Percentiles rank a stretch among this genome's conserved stretches.
These are phyloP conservation scores for Colletotrichum navitas DNA, from an alignment of 2,329 filamentous ascomycete species.

Conservation along the genomic window DNA sequence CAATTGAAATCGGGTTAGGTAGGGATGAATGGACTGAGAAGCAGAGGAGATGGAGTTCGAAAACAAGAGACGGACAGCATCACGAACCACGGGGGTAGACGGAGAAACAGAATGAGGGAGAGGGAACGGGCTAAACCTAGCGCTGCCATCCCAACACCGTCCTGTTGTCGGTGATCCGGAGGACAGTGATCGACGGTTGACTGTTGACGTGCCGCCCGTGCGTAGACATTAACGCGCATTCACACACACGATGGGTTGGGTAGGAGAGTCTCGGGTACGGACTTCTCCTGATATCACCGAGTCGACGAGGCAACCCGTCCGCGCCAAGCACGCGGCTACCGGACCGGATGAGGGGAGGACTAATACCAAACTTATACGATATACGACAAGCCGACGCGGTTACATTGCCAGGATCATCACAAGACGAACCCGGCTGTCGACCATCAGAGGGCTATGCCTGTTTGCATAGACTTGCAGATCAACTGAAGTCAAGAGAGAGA, in stretches of 20 bases:
- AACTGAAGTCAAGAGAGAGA: conserved; percentile 17
- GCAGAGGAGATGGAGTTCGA: background rate
- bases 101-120: conserved; percentile 1
- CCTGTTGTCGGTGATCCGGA: conserved; percentile 36
- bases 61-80: background rate
- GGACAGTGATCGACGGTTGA: conserved; percentile 35
- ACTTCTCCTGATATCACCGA: conserved; percentile 35
- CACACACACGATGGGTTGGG: background rate
- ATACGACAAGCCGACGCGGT: background rate
- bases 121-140: conserved; percentile 16
- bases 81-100: background rate
- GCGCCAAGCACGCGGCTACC: conserved; percentile 35
- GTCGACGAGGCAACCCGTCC: conserved; percentile 16
- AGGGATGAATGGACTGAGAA: conserved; percentile 1
- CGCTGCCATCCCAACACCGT: conserved; percentile 35
- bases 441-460: background rate
- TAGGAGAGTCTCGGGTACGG: conserved; percentile 32
- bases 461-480: conserved; percentile 6
- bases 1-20: background rate
- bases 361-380: background rate
- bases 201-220: conserved; percentile 32
- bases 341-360: conserved; percentile 17
- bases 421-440: background rate
- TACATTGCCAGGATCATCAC: conserved; percentile 1
- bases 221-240: conserved; percentile 17